phyloP scores from a whole-genome alignment of 495 filamentous ascomycete species.

The Aspergillus cavernicola region DNA sequence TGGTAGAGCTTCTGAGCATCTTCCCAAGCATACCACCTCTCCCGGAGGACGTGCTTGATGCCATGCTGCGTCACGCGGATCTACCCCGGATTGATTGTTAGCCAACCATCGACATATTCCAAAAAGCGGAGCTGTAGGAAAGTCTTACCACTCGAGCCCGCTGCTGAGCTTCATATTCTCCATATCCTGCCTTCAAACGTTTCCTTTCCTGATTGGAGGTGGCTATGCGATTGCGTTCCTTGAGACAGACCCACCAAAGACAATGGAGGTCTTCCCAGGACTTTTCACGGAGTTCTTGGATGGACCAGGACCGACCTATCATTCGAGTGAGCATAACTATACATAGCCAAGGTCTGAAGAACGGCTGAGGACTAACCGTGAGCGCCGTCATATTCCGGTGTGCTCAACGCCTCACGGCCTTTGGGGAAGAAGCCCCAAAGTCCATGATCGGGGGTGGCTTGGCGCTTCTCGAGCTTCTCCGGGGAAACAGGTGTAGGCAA shows the following conservation, averaged over 20 bases:
- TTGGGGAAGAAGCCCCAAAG: slow-evolving; percentile 90
- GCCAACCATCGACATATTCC: slow-evolving; percentile 12
- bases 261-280: slow-evolving; percentile 90
- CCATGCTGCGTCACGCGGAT: slow-evolving; percentile 65
- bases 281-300: slow-evolving; percentile 83
- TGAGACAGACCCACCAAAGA: slow-evolving; percentile 93
- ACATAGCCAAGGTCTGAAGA: not conserved
- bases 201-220: slow-evolving; percentile 66
- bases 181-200: slow-evolving; percentile 62
- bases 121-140: not conserved
- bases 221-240: slow-evolving; percentile 87
- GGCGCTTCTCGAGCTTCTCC: slow-evolving; percentile 40
- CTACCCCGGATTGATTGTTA: slow-evolving; percentile 40
- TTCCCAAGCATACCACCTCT: slow-evolving; percentile 87
- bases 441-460: slow-evolving; percentile 67
- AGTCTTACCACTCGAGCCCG: slow-evolving; percentile 61
- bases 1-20: slow-evolving; percentile 71
- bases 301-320: slow-evolving; percentile 73
- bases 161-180: slow-evolving; percentile 55
- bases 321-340: slow-evolving; percentile 16
- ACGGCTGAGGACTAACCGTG: slow-evolving; percentile 52
- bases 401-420: slow-evolving; percentile 57
- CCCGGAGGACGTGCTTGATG: slow-evolving; percentile 82
- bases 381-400: slow-evolving; percentile 60
- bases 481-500: slow-evolving; percentile 67